A percentile compares a stretch with the other conserved stretches of the same genome.
Evolutionary conservation across 2,329 filamentous ascomycete species (phyloP).

Genomic region (Alternaria brassicae): DNA sequence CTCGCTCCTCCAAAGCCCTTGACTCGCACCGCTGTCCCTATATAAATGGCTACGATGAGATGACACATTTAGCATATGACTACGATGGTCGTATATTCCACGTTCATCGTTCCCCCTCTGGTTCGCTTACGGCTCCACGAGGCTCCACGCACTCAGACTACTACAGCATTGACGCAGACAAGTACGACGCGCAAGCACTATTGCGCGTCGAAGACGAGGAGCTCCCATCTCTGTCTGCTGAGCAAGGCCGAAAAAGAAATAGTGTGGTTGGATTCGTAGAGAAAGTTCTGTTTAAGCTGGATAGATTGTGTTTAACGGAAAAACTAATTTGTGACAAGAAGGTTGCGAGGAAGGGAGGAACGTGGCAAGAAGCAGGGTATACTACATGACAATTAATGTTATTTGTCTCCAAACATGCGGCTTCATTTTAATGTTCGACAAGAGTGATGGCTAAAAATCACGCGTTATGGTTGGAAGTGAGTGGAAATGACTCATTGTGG

Average conservation of each 20-base stretch:
- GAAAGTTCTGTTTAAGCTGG: slow-evolving; percentile 20
- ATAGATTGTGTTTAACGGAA: slow-evolving; percentile 15
- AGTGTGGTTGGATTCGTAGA: slow-evolving; percentile 16
- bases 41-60: slow-evolving; percentile 18
- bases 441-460: neutral
- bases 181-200: neutral
- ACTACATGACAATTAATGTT: neutral
- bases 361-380: neutral
- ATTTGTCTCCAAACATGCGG: neutral
- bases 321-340: slow-evolving; percentile 2
- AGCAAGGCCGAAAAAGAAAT: neutral
- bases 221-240: neutral
- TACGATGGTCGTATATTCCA: slow-evolving; percentile 30
- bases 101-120: slow-evolving; percentile 10
- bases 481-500: neutral
- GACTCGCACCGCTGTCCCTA: neutral
- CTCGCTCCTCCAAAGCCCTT: neutral
- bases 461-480: neutral
- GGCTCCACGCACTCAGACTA: slow-evolving; percentile 12
- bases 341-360: neutral
- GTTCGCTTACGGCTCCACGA: neutral
- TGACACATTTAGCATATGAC: slow-evolving; percentile 17
- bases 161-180: slow-evolving; percentile 15
- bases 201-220: neutral
- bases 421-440: neutral